Percentiles rank a stretch among this genome's conserved stretches.
These are phyloP conservation scores for Talaromyces piceae DNA, from an alignment of 2,329 filamentous ascomycete genomes.

Conservation along the genomic window DNA sequence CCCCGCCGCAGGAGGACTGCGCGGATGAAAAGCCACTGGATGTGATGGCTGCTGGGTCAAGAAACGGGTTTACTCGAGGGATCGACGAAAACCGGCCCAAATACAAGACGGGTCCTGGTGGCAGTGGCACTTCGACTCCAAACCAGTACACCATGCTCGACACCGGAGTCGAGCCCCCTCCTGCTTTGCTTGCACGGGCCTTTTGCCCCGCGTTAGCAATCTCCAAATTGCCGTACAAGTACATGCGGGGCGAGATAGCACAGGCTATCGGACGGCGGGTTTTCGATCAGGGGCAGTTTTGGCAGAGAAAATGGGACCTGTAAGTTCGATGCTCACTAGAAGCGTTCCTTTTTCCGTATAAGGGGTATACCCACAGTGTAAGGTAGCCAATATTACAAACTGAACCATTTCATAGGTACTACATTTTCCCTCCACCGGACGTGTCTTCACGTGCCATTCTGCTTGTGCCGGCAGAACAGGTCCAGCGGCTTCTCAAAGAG, in stretches of 20 bases:
- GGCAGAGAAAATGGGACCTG: slow-evolving; percentile 65
- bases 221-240: slow-evolving; percentile 37
- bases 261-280: slow-evolving; percentile 30
- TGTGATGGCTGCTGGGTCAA: background rate
- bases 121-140: background rate
- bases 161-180: slow-evolving; percentile 3
- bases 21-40: background rate
- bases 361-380: background rate
- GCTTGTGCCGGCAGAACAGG: slow-evolving; percentile 60
- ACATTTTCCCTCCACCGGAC: slow-evolving; percentile 50
- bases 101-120: background rate
- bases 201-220: slow-evolving; percentile 36
- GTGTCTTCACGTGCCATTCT: slow-evolving; percentile 50
- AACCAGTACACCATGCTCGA: slow-evolving; percentile 3
- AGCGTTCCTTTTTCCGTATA: background rate
- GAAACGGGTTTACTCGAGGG: background rate
- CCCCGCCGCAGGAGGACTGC: background rate
- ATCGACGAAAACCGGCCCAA: background rate
- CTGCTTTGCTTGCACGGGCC: slow-evolving; percentile 12
- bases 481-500: slow-evolving; percentile 55
- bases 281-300: slow-evolving; percentile 39
- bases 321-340: slow-evolving; percentile 40
- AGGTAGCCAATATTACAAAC: too few species aligned
- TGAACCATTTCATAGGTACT: slow-evolving; percentile 51
- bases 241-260: slow-evolving; percentile 25